Evolutionary conservation across 805 yeast species (phyloP).

Genomic region (Kodamaea neixiangensis): DNA sequence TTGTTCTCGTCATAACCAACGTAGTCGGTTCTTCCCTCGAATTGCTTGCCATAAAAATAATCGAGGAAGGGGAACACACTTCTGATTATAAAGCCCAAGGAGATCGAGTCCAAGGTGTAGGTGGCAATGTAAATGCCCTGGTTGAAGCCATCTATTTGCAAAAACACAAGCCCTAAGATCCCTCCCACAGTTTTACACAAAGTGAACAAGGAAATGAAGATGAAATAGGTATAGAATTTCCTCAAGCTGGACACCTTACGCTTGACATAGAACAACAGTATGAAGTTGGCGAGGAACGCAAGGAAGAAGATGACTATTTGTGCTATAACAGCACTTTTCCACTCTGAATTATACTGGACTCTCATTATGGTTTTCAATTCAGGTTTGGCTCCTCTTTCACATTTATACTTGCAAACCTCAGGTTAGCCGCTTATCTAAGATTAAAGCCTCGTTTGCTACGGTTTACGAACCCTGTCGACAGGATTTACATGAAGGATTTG

Average conservation of each 20-base stretch:
- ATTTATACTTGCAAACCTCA: too few relatives aligned
- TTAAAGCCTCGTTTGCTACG: too few relatives aligned
- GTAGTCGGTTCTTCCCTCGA: not conserved
- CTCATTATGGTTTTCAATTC: slow-evolving; percentile 10
- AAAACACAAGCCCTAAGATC: slow-evolving; percentile 2
- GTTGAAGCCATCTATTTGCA: not conserved
- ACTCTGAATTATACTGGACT: slow-evolving; percentile 3
- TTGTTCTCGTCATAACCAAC: not conserved
- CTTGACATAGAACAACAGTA: not conserved
- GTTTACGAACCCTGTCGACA: too few relatives aligned
- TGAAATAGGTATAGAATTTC: slow-evolving; percentile 9
- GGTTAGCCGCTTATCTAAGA: too few relatives aligned
- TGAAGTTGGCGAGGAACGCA: not conserved
- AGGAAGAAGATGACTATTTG: slow-evolving; percentile 13
- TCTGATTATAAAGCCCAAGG: slow-evolving; percentile 6
- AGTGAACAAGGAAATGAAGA: not conserved
- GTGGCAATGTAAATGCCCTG: slow-evolving; percentile 7
- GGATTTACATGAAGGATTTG: too few relatives aligned
- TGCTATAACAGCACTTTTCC: slow-evolving; percentile 12
- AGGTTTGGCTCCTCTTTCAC: too few relatives aligned
- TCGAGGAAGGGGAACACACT: slow-evolving; percentile 3
- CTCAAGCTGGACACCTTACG: slow-evolving; percentile 2
- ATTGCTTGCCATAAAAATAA: slow-evolving; percentile 3
- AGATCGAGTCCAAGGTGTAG: slow-evolving; percentile 9
- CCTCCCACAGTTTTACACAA: slow-evolving; percentile 8